A percentile compares a stretch with the other conserved stretches of the same genome.
Evolutionary conservation across 306 rosid genomes (phyloP).

Genomic region (Senna tora): DNA sequence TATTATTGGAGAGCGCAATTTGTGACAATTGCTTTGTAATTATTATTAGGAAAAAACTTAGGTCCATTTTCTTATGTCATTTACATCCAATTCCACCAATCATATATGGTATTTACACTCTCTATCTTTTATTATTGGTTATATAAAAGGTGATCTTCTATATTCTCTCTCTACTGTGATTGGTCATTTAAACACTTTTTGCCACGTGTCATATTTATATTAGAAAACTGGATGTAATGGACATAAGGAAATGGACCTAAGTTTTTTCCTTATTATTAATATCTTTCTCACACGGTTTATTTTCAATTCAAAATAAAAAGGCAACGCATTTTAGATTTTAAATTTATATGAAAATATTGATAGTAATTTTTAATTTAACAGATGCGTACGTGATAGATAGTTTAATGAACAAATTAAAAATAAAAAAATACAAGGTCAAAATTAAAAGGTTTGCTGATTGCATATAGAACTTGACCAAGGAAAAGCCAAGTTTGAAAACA

Average conservation of each 20-base stretch:
- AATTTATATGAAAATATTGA: slow-evolving; percentile 10
- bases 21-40: not conserved
- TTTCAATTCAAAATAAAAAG: slow-evolving; percentile 14
- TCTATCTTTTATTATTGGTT: no score
- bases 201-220: no score
- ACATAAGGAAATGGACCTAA: no score
- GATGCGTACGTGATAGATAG: not conserved
- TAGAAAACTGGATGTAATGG: no score
- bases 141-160: no score
- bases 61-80: no score
- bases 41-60: no score
- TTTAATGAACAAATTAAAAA: not conserved
- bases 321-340: not conserved
- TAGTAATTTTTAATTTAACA: not conserved
- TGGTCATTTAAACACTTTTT: no score
- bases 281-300: not conserved
- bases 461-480: slow-evolving; percentile 14
- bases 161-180: no score
- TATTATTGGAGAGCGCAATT: slow-evolving; percentile 44
- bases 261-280: not conserved
- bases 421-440: not conserved
- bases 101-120: no score
- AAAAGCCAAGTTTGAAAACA: slow-evolving; percentile 12
- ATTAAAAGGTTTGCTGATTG: not conserved
- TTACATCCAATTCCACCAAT: no score